Evolutionary conservation across 495 filamentous ascomycete species (phyloP).

Genomic region (Hyaloscypha variabilis): DNA sequence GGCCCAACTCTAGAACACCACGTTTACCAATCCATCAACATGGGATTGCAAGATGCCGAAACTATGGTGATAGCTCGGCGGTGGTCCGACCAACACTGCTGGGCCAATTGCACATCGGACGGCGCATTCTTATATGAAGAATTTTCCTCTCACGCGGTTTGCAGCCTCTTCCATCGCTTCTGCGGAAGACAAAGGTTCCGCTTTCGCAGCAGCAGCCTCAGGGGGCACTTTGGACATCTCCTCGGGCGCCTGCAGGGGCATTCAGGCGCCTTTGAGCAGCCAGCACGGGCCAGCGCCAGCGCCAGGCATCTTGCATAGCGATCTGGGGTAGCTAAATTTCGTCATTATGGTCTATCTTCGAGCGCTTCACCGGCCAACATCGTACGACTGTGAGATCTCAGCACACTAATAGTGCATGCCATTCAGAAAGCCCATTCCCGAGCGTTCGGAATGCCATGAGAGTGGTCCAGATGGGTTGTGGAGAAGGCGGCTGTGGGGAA

Average conservation of each 20-base stretch:
- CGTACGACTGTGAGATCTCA: background rate
- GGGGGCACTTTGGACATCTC: background rate
- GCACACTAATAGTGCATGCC: background rate
- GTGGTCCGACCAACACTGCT: background rate
- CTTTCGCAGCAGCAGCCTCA: background rate
- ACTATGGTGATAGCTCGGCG: background rate
- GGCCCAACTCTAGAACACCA: background rate
- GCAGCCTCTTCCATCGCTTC: background rate
- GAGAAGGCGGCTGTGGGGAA: background rate
- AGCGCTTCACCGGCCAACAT: background rate
- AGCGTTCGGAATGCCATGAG: background rate
- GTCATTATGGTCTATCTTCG: background rate
- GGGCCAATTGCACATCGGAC: background rate
- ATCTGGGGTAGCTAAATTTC: constrained; percentile 6
- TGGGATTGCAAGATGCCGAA: background rate
- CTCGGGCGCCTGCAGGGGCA: background rate
- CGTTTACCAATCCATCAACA: background rate
- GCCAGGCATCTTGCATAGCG: constrained; percentile 10
- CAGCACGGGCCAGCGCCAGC: constrained; percentile 4
- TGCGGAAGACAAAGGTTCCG: background rate
- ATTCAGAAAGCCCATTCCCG: constrained; percentile 8
- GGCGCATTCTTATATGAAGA: background rate
- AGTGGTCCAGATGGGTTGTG: background rate
- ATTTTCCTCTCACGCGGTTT: background rate
- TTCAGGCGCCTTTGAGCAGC: background rate